Percentiles rank a stretch among this genome's conserved stretches.
Evolutionary conservation across 768 basidiomycete genomes (phyloP).

Genomic region (Agrocybe pediades): DNA sequence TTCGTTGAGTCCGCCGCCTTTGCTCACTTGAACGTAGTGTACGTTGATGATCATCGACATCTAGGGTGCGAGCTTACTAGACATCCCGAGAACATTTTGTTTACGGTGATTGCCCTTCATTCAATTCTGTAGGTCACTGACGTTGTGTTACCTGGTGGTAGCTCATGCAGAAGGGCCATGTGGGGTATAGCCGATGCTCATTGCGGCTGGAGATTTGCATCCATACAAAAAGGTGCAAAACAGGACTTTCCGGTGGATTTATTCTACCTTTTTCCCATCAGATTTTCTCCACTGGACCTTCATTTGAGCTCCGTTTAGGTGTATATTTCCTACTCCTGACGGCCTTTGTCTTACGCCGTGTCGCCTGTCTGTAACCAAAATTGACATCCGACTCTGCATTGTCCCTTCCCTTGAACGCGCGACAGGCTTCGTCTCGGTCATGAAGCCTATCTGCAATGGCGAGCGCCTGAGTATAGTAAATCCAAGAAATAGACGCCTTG

Average conservation of each 20-base stretch:
- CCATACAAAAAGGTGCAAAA: no score
- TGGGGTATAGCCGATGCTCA: not conserved
- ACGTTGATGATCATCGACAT: conserved; percentile 12
- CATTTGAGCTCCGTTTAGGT: not conserved
- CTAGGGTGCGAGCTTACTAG: conserved; percentile 3
- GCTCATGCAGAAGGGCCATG: not conserved
- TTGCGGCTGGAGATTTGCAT: no score
- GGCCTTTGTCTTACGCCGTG: not conserved
- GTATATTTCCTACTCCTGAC: not conserved
- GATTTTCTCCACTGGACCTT: not conserved
- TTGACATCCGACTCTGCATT: not conserved
- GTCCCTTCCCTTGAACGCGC: not conserved
- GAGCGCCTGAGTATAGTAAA: no score
- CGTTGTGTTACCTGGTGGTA: not conserved
- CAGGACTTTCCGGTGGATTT: not conserved
- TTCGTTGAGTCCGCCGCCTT: conserved; percentile 14
- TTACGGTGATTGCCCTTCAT: not conserved
- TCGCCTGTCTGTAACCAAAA: not conserved
- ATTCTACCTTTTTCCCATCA: not conserved
- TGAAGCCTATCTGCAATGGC: no score
- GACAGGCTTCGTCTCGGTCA: no score
- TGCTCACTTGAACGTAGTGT: conserved; percentile 10
- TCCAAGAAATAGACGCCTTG: conserved; percentile 3
- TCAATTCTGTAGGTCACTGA: not conserved
- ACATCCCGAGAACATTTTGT: not conserved